Evolutionary conservation across 305 asterid species (phyloP).

Genomic region (Solanum hybrid): DNA sequence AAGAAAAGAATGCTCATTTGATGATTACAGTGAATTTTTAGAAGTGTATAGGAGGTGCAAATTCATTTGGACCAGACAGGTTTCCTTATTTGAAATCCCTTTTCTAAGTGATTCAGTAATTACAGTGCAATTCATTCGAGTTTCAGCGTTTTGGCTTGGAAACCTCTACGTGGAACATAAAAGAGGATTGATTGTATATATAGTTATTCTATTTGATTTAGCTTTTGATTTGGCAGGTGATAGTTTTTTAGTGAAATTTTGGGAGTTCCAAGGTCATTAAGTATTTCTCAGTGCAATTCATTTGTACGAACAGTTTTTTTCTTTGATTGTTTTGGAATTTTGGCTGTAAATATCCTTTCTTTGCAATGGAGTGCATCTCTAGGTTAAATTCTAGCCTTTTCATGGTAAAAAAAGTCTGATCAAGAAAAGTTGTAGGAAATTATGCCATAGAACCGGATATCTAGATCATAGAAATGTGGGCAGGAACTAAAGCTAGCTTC

Average conservation of each 20-base stretch:
- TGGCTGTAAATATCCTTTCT: neutral
- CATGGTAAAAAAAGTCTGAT: neutral
- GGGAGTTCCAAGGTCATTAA: neutral
- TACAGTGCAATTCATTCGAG: neutral
- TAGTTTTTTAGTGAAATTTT: neutral
- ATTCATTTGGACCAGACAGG: neutral
- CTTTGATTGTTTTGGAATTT: neutral
- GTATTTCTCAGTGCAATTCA: neutral
- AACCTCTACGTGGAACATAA: neutral
- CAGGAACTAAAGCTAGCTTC: neutral
- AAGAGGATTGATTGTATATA: neutral
- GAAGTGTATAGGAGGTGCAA: neutral
- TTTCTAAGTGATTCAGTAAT: neutral
- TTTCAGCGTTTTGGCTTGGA: neutral
- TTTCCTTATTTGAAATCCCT: neutral
- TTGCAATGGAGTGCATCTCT: neutral
- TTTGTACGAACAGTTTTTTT: neutral
- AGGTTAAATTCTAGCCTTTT: constrained; percentile 5
- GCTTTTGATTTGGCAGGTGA: neutral
- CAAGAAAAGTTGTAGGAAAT: constrained; percentile 8
- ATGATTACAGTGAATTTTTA: neutral
- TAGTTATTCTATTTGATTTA: neutral
- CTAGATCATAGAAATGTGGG: neutral
- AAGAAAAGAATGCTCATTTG: neutral
- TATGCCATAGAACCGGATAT: neutral